Conservation (phyloP, 2,329 filamentous ascomycete genomes). For the Endothia cerciana region DNA sequence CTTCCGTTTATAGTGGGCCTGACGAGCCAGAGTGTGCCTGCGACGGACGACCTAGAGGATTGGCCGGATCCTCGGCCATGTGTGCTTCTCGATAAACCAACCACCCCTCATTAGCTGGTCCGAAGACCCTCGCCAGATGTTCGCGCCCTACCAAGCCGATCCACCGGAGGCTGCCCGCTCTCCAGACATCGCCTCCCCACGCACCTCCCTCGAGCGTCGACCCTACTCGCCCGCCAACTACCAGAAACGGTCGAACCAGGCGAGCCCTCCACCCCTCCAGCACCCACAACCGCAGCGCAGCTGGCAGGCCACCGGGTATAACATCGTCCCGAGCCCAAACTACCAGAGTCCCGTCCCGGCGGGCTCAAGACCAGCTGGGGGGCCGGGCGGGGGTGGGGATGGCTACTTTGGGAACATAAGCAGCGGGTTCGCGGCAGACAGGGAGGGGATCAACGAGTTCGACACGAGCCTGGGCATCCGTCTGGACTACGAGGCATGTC, state of each 20-base stretch:
- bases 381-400: constrained; percentile 35
- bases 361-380: constrained; percentile 8
- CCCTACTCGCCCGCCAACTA: constrained; percentile 56
- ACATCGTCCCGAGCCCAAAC: constrained; percentile 40
- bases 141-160: constrained; percentile 94
- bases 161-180: constrained; percentile 85
- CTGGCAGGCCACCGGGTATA: constrained; percentile 51
- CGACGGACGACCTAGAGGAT: neutral
- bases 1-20: neutral
- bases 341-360: constrained; percentile 34
- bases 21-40: neutral
- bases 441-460: constrained; percentile 75
- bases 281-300: constrained; percentile 62
- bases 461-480: constrained; percentile 87
- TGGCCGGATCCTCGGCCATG: neutral
- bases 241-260: constrained; percentile 42
- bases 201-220: constrained; percentile 61
- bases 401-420: constrained; percentile 48
- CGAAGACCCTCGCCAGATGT: constrained; percentile 58
- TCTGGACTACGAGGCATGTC: constrained; percentile 85
- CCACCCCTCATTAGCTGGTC: constrained; percentile 31
- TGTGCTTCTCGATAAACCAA: neutral
- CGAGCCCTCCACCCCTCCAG: constrained; percentile 51
- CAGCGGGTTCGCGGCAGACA: constrained; percentile 40
- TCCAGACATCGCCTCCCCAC: constrained; percentile 59